phyloP scores from a whole-genome alignment of 139 green algal species.

The Coelastrella sp. region DNA sequence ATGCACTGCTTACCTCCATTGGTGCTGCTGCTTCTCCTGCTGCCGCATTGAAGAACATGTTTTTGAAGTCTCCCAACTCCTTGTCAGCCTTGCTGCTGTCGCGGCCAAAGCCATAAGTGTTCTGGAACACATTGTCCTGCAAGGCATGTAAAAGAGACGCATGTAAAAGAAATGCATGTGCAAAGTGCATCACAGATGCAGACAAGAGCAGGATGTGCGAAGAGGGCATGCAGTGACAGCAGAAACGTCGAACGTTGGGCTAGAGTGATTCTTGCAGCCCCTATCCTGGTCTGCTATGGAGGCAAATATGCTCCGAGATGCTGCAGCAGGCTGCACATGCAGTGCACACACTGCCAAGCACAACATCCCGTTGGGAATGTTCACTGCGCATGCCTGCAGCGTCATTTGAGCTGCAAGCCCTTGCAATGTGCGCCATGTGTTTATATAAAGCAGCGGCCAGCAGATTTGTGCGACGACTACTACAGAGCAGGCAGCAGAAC shows the following conservation, averaged over 20 bases:
- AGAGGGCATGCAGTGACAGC: neutral
- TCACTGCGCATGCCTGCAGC: too few relatives aligned
- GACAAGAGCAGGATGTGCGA: neutral
- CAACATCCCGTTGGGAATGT: too few relatives aligned
- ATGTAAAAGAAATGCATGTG: too few relatives aligned
- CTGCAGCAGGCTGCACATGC: neutral
- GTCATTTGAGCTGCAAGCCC: too few relatives aligned
- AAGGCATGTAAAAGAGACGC: conserved; percentile 6
- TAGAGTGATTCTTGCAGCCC: neutral
- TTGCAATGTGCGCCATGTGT: too few relatives aligned
- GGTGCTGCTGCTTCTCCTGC: conserved; percentile 48
- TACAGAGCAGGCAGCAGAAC: too few relatives aligned
- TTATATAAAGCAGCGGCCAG: too few relatives aligned
- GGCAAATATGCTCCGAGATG: neutral
- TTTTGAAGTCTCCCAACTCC: conserved; percentile 64
- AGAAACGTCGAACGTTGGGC: too few relatives aligned
- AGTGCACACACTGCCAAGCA: neutral
- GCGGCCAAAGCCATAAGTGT: conserved; percentile 79
- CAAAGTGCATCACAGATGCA: neutral
- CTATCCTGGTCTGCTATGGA: neutral
- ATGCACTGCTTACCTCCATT: conserved; percentile 56
- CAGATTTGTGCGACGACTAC: too few relatives aligned
- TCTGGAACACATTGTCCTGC: conserved; percentile 87
- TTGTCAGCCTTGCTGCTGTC: conserved; percentile 64
- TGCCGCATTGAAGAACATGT: conserved; percentile 86